phyloP scores from a whole-genome alignment of 805 yeast genomes.

The Zygotorulaspora florentina region DNA sequence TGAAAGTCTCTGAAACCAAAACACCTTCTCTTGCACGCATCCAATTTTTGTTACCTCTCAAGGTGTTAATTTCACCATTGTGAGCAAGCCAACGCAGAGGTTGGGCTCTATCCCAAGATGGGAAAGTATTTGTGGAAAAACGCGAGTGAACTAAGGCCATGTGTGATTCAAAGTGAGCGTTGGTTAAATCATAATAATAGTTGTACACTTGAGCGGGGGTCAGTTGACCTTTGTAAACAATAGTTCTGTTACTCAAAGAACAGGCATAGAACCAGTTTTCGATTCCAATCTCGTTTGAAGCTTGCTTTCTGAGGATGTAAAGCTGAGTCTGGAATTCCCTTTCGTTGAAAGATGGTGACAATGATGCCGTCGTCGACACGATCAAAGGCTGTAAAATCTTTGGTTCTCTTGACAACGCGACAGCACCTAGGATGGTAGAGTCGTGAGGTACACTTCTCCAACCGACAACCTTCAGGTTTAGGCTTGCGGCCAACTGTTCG shows the following conservation, averaged over 20 bases:
- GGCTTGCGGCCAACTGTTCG: conserved; percentile 69
- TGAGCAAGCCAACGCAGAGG: conserved; percentile 97
- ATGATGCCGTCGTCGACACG: conserved; percentile 46
- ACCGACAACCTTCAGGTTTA: conserved; percentile 80
- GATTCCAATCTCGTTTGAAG: conserved; percentile 85
- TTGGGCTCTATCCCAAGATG: conserved; percentile 99
- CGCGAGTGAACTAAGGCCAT: conserved; percentile 96
- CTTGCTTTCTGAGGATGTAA: conserved; percentile 81
- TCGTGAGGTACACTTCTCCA: conserved; percentile 97
- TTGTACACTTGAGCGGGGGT: conserved; percentile 95
- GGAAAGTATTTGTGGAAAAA: conserved; percentile 96
- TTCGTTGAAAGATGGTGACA: conserved; percentile 34
- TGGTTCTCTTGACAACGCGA: conserved; percentile 91
- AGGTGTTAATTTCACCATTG: conserved; percentile 96
- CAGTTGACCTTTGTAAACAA: conserved; percentile 95
- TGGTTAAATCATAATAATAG: conserved; percentile 87
- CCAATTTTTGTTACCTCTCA: conserved; percentile 98
- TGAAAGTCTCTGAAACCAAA: conserved; percentile 81
- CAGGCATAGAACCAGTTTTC: conserved; percentile 98
- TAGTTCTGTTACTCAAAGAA: conserved; percentile 81
- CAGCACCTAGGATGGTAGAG: conserved; percentile 91
- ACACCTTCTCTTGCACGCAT: conserved; percentile 98
- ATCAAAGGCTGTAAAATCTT: conserved; percentile 89
- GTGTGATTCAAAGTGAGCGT: conserved; percentile 90
- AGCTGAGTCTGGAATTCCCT: conserved; percentile 76